Evolutionary conservation across 148 eudicot genomes (phyloP).

Genomic region (Beta vulgaris): DNA sequence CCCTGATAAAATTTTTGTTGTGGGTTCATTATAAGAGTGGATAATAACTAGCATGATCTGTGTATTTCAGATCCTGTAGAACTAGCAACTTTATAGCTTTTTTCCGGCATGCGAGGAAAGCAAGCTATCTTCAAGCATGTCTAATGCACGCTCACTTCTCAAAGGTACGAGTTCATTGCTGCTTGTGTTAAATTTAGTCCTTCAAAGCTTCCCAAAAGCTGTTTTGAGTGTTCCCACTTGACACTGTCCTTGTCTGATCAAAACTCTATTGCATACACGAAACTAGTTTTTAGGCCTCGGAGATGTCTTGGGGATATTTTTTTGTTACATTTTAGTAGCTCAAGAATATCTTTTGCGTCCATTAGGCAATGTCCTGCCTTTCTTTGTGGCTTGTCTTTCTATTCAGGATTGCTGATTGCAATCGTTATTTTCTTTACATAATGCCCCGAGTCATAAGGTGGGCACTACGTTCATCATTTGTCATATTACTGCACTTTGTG

Average conservation of each 20-base stretch:
- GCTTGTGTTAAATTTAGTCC: conserved; percentile 2
- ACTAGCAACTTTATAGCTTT: conserved; percentile 89
- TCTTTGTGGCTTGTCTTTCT: too few species aligned
- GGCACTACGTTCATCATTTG: too few species aligned
- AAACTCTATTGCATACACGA: not conserved
- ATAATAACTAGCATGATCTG: conserved; percentile 20
- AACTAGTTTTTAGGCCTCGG: too few species aligned
- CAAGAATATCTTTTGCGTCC: too few species aligned
- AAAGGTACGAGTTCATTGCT: conserved; percentile 51
- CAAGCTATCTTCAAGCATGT: conserved; percentile 95
- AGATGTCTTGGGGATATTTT: too few species aligned
- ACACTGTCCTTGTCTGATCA: not conserved
- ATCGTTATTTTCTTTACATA: too few species aligned
- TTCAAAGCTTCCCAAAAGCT: not conserved
- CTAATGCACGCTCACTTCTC: conserved; percentile 98
- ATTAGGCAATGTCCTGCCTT: too few species aligned
- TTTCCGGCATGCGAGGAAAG: conserved; percentile 84
- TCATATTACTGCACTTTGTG: too few species aligned
- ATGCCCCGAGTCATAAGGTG: too few species aligned
- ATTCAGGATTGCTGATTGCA: too few species aligned
- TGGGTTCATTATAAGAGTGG: conserved; percentile 18
- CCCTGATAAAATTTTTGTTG: conserved; percentile 14
- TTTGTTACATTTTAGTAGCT: too few species aligned
- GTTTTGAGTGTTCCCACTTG: not conserved
- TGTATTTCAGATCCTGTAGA: conserved; percentile 84